These are phyloP conservation scores for Zymoseptoria ardabiliae DNA, from an alignment of 2,329 filamentous ascomycete species.

Conservation along the genomic window DNA sequence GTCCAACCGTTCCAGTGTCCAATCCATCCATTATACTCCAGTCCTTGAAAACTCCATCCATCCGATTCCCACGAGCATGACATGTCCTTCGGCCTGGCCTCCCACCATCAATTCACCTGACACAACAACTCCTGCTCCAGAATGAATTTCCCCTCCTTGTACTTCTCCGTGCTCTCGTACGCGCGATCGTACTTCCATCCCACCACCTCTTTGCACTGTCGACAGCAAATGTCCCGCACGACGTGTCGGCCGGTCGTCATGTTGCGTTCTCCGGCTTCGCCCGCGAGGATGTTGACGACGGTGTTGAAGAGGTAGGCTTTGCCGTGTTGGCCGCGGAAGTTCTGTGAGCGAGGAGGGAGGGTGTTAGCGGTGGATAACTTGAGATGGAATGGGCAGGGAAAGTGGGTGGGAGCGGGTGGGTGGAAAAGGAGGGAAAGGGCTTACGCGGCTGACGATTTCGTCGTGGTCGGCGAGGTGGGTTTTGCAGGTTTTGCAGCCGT, in stretches of 20 bases:
- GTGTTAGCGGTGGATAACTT: slow-evolving; percentile 3
- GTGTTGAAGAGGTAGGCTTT: slow-evolving; percentile 94
- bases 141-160: slow-evolving; percentile 98
- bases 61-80: neutral
- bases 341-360: slow-evolving; percentile 47
- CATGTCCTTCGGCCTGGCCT: too few species aligned
- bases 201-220: slow-evolving; percentile 84
- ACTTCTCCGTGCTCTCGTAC: slow-evolving; percentile 85
- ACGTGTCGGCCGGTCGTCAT: slow-evolving; percentile 97
- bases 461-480: slow-evolving; percentile 92
- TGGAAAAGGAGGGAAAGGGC: slow-evolving; percentile 25
- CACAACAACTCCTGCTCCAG: slow-evolving; percentile 85
- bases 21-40: neutral
- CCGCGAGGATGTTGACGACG: slow-evolving; percentile 82
- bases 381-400: slow-evolving; percentile 2
- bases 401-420: slow-evolving; percentile 2
- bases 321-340: slow-evolving; percentile 96
- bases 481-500: slow-evolving; percentile 86
- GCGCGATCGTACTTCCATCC: slow-evolving; percentile 99
- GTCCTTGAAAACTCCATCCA: neutral
- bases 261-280: slow-evolving; percentile 83
- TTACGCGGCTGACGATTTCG: slow-evolving; percentile 87
- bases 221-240: slow-evolving; percentile 86
- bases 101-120: slow-evolving; percentile 52
- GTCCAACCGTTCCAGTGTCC: neutral